Evolutionary conservation across 2,329 filamentous ascomycete genomes (phyloP).

Genomic region (Botrytis deweyae): DNA sequence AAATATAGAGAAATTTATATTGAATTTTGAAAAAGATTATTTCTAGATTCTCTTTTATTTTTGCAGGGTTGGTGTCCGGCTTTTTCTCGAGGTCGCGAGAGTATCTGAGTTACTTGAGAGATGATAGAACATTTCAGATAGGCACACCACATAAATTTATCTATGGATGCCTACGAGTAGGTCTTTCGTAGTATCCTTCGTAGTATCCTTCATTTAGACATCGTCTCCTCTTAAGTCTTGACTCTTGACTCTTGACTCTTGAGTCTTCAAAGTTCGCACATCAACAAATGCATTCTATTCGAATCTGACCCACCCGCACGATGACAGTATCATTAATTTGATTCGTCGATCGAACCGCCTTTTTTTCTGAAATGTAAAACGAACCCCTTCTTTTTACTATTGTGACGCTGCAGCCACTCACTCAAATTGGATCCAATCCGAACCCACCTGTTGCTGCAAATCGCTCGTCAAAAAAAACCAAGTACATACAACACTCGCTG

Average conservation of each 20-base stretch:
- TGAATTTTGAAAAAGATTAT: too few species aligned
- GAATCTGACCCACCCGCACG: conserved; percentile 8
- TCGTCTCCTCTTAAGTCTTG: not conserved
- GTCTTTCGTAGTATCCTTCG: not conserved
- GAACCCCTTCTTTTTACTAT: conserved; percentile 8
- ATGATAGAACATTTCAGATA: not conserved
- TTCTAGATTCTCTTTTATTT: too few species aligned
- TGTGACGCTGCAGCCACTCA: conserved; percentile 14
- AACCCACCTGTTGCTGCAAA: conserved; percentile 17
- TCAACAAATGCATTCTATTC: not conserved
- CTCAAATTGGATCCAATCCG: conserved; percentile 2
- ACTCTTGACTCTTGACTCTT: not conserved
- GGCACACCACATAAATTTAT: not conserved
- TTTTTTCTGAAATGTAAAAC: conserved; percentile 19
- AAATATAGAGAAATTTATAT: too few species aligned
- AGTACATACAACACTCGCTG: not conserved
- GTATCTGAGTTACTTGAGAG: not conserved
- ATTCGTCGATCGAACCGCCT: conserved; percentile 12
- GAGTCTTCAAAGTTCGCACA: not conserved
- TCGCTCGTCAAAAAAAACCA: conserved; percentile 12
- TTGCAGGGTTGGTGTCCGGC: too few species aligned
- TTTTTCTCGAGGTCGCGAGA: too few species aligned
- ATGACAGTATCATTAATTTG: conserved; percentile 9
- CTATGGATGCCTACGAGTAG: not conserved
- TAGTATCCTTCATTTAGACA: not conserved